Evolutionary conservation across 148 eudicot genomes (phyloP).

Genomic region (Rhododendron ovatum): DNA sequence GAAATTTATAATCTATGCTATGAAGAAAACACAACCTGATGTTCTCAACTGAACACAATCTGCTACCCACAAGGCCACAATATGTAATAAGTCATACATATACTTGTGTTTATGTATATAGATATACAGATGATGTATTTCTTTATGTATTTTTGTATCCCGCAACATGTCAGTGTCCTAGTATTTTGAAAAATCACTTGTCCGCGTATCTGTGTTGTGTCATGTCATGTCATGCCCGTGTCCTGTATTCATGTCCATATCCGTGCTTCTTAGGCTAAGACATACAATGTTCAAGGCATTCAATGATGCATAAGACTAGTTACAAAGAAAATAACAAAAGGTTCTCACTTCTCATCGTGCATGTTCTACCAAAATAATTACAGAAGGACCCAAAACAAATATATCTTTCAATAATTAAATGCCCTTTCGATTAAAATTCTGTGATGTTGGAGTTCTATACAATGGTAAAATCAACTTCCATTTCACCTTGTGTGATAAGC

Average conservation of each 20-base stretch:
- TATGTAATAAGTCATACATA: neutral
- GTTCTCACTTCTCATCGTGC: neutral
- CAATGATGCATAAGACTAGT: neutral
- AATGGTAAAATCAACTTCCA: neutral
- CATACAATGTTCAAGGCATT: neutral
- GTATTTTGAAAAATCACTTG: neutral
- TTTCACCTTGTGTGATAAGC: neutral
- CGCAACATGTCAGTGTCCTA: neutral
- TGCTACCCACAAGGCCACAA: neutral
- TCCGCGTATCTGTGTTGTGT: neutral
- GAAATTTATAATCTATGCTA: neutral
- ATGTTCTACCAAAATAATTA: neutral
- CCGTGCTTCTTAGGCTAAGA: neutral
- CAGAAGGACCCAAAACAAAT: conserved; percentile 1
- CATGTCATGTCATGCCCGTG: neutral
- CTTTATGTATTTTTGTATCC: neutral
- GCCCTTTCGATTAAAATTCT: neutral
- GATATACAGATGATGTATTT: neutral
- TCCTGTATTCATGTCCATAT: neutral
- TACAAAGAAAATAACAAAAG: neutral
- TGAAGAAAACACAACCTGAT: neutral
- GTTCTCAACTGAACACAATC: neutral
- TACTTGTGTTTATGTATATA: neutral
- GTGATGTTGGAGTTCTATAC: neutral
- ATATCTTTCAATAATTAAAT: neutral